phyloP scores from a whole-genome alignment of 2,329 filamentous ascomycete species.

The Biscogniauxia sp. region DNA sequence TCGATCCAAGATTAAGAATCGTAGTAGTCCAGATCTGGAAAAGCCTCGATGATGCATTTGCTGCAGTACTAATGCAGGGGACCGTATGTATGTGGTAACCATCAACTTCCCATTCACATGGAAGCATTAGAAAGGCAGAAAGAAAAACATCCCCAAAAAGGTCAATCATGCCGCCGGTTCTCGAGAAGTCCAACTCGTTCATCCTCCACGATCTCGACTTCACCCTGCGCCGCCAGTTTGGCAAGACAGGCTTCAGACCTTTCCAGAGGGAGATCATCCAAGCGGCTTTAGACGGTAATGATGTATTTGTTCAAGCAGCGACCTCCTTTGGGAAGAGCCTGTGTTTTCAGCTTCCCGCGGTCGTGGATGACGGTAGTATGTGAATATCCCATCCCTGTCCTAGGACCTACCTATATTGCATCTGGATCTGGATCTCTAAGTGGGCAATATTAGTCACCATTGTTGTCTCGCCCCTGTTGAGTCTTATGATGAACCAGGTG shows the following conservation, averaged over 20 bases:
- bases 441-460: conserved; percentile 43
- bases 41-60: background rate
- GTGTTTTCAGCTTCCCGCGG: conserved; percentile 88
- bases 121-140: background rate
- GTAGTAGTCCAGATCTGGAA: background rate
- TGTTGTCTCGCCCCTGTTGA: conserved; percentile 83
- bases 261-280: conserved; percentile 84
- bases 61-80: background rate
- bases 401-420: background rate
- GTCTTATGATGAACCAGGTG: conserved; percentile 95
- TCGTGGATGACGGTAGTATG: conserved; percentile 82
- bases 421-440: background rate
- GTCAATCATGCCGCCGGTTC: conserved; percentile 27
- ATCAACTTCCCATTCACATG: background rate
- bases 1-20: background rate
- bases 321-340: conserved; percentile 91
- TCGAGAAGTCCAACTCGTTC: conserved; percentile 31
- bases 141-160: background rate
- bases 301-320: conserved; percentile 91
- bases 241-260: conserved; percentile 62
- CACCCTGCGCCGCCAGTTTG: conserved; percentile 62
- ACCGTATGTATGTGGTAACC: background rate
- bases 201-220: conserved; percentile 57
- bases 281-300: conserved; percentile 75
- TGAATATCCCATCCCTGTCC: conserved; percentile 20